Conservation (phyloP, 345 rosid species). For the Euphorbia pulcherrima region DNA sequence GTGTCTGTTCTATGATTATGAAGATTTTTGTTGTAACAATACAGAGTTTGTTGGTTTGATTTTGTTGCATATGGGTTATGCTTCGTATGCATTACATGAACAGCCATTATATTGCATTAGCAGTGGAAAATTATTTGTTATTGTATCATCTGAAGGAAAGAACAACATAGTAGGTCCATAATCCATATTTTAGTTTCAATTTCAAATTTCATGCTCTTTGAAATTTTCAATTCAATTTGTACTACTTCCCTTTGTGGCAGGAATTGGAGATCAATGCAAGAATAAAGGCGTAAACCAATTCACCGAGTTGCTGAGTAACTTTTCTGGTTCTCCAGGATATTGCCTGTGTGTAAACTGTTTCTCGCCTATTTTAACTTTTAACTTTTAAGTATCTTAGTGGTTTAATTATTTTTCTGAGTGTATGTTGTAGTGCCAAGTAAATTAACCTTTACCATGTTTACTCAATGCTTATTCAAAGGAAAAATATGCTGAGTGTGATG, state of each 20-base stretch:
- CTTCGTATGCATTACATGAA: not conserved
- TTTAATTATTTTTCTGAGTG: not conserved
- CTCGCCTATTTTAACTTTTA: not conserved
- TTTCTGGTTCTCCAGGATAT: conserved; percentile 71
- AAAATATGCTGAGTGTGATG: not conserved
- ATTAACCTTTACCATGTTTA: not conserved
- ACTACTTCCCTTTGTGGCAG: conserved; percentile 34
- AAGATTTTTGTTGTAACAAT: not conserved
- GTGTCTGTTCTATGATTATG: not conserved
- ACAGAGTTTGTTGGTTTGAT: not conserved
- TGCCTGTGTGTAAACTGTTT: conserved; percentile 51
- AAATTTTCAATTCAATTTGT: not conserved
- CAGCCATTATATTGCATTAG: not conserved
- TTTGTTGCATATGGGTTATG: conserved; percentile 9
- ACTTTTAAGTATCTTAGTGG: not conserved
- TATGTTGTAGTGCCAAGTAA: not conserved
- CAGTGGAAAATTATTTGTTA: not conserved
- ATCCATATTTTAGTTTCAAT: not conserved
- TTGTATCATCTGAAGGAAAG: not conserved
- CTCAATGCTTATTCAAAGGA: not conserved
- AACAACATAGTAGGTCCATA: not conserved
- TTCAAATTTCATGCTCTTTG: not conserved
- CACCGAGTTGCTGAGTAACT: conserved; percentile 50
- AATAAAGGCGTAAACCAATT: conserved; percentile 50
- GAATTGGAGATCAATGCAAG: conserved; percentile 76